Base-by-base conservation (phyloP, 2,329 filamentous ascomycete species). In the Botrytis galanthina region DNA sequence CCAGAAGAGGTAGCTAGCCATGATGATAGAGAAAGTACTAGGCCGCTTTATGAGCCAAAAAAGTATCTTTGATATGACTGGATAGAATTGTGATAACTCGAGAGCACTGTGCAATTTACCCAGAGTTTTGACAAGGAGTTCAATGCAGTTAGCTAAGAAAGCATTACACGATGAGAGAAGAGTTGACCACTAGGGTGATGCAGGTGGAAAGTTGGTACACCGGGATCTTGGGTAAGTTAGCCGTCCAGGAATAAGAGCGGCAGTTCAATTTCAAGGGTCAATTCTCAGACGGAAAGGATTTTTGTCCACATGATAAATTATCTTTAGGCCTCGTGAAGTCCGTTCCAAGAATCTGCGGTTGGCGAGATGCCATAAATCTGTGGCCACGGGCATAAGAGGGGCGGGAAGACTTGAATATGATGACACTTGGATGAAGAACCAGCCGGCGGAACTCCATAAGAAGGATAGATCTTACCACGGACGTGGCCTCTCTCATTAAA, bases 41-140 rank as follows among this genome's bases (percentile, higher is more conserved):
- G 70, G 64, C 73, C 74, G 73, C 73, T 63, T 61, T 54, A 75
- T 78, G 76, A 79, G 51, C 75, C 76, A 77, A 77, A 64, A 32
- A 32, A 22, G 26, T 76, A 61, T 54, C 72, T 68, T 32, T 37
- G 68, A 42, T 74, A 37, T 76, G 76, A 76, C 66, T 77, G 77
- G 76, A 71, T 72, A 73, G 57, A 73, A 22, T 63, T n/a, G 44
- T 70, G 48, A 44, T 59, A 68, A 61, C 70, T 63, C 35, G 35
- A 5, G 46, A 16, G 16, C 60, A 22, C 20, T 60, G 14, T 51
- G 20, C 5, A 60, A 32, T 60, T 35, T 37, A 29, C 54, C 26
- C n/a, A 32, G 48, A 42, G 51, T 35, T 48, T 39, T 12, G 9
- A 48, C 1, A 35, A 44, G 44, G 22, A 51, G 29, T 10, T 32